Percentiles rank a stretch among this genome's conserved stretches.
Evolutionary conservation across 2,329 filamentous ascomycete species (phyloP).

Genomic region (Colletotrichum cuscutae): DNA sequence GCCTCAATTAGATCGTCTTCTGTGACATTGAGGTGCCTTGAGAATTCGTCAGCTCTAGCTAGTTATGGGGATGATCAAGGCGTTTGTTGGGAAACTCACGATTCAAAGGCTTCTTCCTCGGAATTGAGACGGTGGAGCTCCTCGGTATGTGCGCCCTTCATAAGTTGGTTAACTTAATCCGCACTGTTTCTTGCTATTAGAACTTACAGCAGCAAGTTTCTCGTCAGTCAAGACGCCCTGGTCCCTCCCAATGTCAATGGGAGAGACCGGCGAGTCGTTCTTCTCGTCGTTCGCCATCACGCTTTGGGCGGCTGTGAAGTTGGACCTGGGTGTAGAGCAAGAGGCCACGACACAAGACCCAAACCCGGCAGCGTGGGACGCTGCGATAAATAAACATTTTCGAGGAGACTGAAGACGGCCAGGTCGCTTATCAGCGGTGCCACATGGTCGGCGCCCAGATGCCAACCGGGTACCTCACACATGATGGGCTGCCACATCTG

Average conservation of each 20-base stretch:
- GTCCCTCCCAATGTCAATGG: constrained; percentile 18
- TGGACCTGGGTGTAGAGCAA: background rate
- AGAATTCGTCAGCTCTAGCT: background rate
- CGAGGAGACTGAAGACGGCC: background rate
- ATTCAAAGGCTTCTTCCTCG: constrained; percentile 29
- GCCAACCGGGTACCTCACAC: constrained; percentile 5
- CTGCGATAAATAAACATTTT: constrained; percentile 21
- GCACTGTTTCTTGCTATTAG: background rate
- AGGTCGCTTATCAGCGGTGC: constrained; percentile 32
- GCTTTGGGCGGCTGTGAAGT: constrained; percentile 1
- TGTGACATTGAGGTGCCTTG: constrained; percentile 47
- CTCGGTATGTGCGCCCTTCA: constrained; percentile 1
- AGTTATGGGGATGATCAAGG: too few relatives aligned
- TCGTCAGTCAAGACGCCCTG: constrained; percentile 30
- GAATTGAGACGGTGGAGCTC: constrained; percentile 21
- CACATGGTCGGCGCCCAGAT: constrained; percentile 18
- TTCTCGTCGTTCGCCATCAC: constrained; percentile 32
- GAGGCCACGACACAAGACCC: background rate
- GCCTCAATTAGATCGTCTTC: constrained; percentile 57
- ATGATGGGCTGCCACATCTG: constrained; percentile 3
- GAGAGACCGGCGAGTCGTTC: constrained; percentile 17
- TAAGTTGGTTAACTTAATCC: background rate
- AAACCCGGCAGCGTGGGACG: background rate
- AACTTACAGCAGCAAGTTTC: constrained; percentile 21
- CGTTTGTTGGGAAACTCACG: background rate